Evolutionary conservation across 169 alveolate species (phyloP), one percentile per base, ranked within the genome.

Genomic region (Babesia gibsoni): DNA sequence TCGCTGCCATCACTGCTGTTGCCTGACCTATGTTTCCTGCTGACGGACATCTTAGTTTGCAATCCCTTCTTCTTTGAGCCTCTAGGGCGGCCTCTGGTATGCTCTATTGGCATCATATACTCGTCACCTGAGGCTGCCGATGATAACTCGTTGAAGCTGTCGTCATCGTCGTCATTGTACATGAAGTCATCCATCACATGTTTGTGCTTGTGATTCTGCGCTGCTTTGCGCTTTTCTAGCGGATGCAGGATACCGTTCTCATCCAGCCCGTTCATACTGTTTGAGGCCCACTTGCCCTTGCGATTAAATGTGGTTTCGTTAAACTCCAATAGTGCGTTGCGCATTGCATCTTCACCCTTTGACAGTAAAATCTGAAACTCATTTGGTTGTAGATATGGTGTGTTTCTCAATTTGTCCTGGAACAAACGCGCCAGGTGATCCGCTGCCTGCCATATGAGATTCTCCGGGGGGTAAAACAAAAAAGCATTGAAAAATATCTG

Each of bases 401-500:
- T 59, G 25, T 49, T 68, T 18, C 65, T 45, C 48, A 92, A 83
- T 41, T 73, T 69, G 10, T 80, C 75, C 53, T 90, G 94, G 41
- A 85, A 87, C 33, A 77, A 90, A 14, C 58, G 59, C 2, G 93
- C 91, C 29, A 90, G 72, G 33, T 58, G 52, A 39, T 75, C 61
- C 45, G 94, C 93, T 18, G 91, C 91, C 45, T 83, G 88, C 89
- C 94, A 85, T 9, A 90, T 90, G 27, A 67, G 69, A 65, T 89
- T 88, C 0, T 64, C 80, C 7, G 68, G 82, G 58, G 72, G 84
- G 57, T 89, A 91, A 39, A 73, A 89, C n/a, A 78, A 72, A 45
- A 92, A 90, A 23, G 96, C 96, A 64, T 92, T 92, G 80, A 81
- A 92, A 67, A 91, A 92, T 10, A 92, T 88, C 70, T 91, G 95